phyloP scores from a whole-genome alignment of 2,329 filamentous ascomycete species.

The Sporothrix dimorphospora region DNA sequence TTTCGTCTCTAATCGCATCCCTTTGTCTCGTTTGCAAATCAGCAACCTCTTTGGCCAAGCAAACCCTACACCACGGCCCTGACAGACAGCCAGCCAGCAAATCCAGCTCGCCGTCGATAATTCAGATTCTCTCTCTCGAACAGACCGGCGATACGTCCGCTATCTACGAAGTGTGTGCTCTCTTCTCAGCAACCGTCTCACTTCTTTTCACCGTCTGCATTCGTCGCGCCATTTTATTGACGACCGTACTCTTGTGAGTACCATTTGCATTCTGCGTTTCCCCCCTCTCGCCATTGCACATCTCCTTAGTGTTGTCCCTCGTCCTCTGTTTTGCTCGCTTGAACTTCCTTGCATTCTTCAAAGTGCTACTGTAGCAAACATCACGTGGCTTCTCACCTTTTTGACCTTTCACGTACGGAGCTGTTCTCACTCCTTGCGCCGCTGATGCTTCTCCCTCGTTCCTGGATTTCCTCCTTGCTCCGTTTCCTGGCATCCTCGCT shows the following conservation, averaged over 20 bases:
- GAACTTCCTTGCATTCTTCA: background rate
- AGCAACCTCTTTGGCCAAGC: background rate
- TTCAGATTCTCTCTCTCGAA: background rate
- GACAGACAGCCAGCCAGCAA: background rate
- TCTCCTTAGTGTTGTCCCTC: background rate
- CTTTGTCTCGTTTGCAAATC: background rate
- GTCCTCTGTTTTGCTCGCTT: background rate
- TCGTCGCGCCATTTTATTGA: constrained; percentile 5
- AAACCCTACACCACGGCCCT: background rate
- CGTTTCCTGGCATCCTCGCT: background rate
- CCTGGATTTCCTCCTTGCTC: background rate
- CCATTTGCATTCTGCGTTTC: background rate
- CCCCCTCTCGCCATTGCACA: background rate
- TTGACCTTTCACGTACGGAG: background rate
- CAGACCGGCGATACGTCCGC: background rate
- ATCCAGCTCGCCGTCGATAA: background rate
- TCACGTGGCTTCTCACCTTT: background rate
- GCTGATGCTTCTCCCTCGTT: background rate
- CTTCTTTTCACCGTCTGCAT: background rate
- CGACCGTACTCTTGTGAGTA: background rate
- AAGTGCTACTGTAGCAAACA: background rate
- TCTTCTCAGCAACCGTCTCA: constrained; percentile 17
- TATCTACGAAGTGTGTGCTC: background rate
- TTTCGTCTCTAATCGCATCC: background rate
- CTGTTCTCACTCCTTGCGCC: background rate